Evolutionary conservation across 2,329 filamentous ascomycete species (phyloP).

Genomic region (Fusarium chaquense): DNA sequence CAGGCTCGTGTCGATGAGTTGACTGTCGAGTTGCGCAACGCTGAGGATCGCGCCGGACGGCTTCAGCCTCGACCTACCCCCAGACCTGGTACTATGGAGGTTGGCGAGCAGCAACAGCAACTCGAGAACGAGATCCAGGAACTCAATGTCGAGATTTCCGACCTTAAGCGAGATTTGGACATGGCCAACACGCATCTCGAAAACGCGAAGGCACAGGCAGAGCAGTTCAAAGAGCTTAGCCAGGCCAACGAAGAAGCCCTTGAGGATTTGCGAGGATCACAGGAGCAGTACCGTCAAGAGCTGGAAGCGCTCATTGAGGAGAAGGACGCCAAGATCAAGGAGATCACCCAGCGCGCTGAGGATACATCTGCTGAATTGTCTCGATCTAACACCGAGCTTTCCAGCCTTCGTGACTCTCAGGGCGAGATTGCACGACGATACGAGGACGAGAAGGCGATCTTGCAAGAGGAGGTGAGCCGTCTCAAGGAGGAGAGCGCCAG

Average conservation of each 20-base stretch:
- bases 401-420: conserved; percentile 81
- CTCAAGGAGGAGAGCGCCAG: conserved; percentile 87
- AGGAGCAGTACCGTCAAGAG: conserved; percentile 90
- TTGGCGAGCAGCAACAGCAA: conserved; percentile 61
- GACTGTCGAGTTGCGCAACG: conserved; percentile 85
- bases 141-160: conserved; percentile 83
- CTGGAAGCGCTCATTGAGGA: conserved; percentile 80
- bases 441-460: conserved; percentile 83
- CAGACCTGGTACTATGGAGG: conserved; percentile 61
- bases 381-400: conserved; percentile 84
- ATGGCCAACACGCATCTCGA: conserved; percentile 84
- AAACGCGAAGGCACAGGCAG: conserved; percentile 81
- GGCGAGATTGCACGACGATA: conserved; percentile 77
- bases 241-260: conserved; percentile 90
- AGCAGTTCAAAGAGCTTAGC: conserved; percentile 90
- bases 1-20: conserved; percentile 91
- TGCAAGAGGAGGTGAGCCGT: conserved; percentile 82
- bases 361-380: conserved; percentile 86
- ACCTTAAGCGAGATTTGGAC: conserved; percentile 89
- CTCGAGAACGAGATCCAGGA: conserved; percentile 78
- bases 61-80: conserved; percentile 83
- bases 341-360: conserved; percentile 85
- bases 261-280: conserved; percentile 79
- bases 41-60: conserved; percentile 86
- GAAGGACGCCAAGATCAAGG: conserved; percentile 82